Base-by-base conservation (phyloP, 2,329 filamentous ascomycete genomes). In the Stagonosporopsis chrysanthemi region DNA sequence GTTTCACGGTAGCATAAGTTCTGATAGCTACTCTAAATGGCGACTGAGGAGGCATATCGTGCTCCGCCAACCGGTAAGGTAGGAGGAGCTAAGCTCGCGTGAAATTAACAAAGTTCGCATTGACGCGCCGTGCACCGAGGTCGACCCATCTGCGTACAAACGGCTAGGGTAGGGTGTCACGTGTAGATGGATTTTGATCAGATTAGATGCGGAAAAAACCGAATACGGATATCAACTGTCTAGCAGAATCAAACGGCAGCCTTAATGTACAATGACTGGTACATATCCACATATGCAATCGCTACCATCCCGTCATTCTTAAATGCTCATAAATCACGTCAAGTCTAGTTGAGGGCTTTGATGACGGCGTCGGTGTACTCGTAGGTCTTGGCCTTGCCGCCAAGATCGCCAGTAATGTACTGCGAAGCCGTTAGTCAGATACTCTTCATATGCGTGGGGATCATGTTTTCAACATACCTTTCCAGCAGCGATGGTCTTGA, bases 331-430 rank as follows among this genome's bases (percentile, higher is more conserved):
- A 59, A 64, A 67, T 64, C 60, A 62, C 61, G 60, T 57, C 55
- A 48, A 67, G 63, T 73, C 66, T 75, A 75, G 59, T 76, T 74
- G 60, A 88, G 77, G 62, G 83, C 82, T 74, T 83, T 82, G 79
- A 98, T 97, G 77, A 99, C 97, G 68, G 95, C 94, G 60, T 85
- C 85, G 57, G 95, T 92, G 79, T 96, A 99, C 83, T 99, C 91
- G 81, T 89, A 83, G 58, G 95, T 99, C 88, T 96, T 97, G 72
- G 95, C 86, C 84, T 92, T 97, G 78, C 95, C 95, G 72, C 95
- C 95, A 71, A 99, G 84, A 80, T 99, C 95, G 73, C 95, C 94
- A 31, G 95, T 99, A 79, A 99, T 88, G 62, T 87, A 80, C 85
- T 86, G 71, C 44, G 15, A 22, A 17, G 28, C 36, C 24, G 40